These are phyloP conservation scores for Diaporthe vaccinii DNA, from an alignment of 2,329 filamentous ascomycete species.

Conservation along the genomic window DNA sequence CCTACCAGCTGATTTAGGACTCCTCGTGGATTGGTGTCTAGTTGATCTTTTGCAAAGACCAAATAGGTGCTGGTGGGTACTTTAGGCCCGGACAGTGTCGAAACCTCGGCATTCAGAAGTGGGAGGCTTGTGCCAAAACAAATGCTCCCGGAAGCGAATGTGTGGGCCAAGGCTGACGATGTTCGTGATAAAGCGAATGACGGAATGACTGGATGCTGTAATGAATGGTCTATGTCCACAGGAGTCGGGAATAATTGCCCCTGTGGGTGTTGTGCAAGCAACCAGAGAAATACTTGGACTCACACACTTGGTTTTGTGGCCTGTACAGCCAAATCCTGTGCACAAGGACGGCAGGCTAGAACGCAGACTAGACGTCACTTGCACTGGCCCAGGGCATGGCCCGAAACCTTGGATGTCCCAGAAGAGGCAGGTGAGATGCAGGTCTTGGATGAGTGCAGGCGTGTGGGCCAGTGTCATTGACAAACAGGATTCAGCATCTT, in stretches of 20 bases:
- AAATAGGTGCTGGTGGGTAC: not conserved
- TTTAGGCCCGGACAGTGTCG: not conserved
- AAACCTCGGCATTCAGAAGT: not conserved
- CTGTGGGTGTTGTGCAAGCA: conserved; percentile 10
- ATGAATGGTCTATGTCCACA: conserved; percentile 15
- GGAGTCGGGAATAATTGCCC: conserved; percentile 7
- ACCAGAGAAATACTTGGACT: not conserved
- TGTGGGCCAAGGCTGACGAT: not conserved
- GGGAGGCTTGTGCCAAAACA: no score
- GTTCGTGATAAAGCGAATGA: not conserved
- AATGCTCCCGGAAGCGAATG: not conserved
- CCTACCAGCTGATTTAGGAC: not conserved
- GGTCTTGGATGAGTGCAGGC: conserved; percentile 1
- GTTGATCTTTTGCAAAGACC: not conserved
- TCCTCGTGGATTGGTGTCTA: not conserved
- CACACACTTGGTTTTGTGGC: not conserved
- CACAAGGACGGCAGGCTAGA: not conserved
- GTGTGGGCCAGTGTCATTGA: conserved; percentile 6
- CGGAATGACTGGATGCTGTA: not conserved
- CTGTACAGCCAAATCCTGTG: not conserved
- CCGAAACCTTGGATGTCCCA: not conserved
- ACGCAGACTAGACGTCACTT: conserved; percentile 8
- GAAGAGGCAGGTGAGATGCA: conserved; percentile 27
- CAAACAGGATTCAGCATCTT: conserved; percentile 24
- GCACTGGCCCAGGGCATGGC: not conserved